These are phyloP conservation scores for Aspergillus pseudonomiae DNA, from an alignment of 2,329 filamentous ascomycete species.

Conservation along the genomic window DNA sequence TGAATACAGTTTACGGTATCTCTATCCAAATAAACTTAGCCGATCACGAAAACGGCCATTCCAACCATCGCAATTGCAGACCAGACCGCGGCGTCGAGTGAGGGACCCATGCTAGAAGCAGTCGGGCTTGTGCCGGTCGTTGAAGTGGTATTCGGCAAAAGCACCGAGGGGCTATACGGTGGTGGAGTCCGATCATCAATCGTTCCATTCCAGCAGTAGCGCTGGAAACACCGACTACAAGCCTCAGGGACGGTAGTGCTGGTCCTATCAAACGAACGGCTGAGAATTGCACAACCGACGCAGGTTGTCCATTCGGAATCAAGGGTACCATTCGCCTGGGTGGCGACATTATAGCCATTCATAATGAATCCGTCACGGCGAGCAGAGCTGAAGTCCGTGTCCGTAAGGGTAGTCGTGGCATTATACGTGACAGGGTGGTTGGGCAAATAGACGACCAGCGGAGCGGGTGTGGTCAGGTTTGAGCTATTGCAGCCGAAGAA, in stretches of 20 bases:
- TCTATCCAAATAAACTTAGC: neutral
- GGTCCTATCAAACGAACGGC: slow-evolving; percentile 71
- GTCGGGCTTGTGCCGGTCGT: no score
- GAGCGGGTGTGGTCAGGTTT: slow-evolving; percentile 60
- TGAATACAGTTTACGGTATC: neutral
- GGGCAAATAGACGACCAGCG: slow-evolving; percentile 82
- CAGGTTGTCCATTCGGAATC: slow-evolving; percentile 76
- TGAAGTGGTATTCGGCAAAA: no score
- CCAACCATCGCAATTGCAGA: no score
- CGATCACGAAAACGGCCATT: neutral
- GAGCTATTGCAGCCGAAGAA: slow-evolving; percentile 77
- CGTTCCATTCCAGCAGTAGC: slow-evolving; percentile 89
- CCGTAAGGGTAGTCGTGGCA: no score
- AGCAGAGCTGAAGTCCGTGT: no score
- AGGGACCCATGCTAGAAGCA: no score
- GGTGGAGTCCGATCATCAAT: slow-evolving; percentile 33
- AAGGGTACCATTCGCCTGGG: slow-evolving; percentile 74
- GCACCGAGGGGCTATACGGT: neutral
- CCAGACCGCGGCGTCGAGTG: no score
- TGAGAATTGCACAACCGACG: slow-evolving; percentile 79
- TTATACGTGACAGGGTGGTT: slow-evolving; percentile 50
- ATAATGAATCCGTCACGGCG: slow-evolving; percentile 72
- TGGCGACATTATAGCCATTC: slow-evolving; percentile 81
- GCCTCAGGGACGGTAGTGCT: slow-evolving; percentile 65
- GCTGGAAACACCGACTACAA: slow-evolving; percentile 73